A percentile compares a stretch with the other conserved stretches of the same genome.
phyloP scores from a whole-genome alignment of 345 rosid species.

The Melastoma malabathricum region DNA sequence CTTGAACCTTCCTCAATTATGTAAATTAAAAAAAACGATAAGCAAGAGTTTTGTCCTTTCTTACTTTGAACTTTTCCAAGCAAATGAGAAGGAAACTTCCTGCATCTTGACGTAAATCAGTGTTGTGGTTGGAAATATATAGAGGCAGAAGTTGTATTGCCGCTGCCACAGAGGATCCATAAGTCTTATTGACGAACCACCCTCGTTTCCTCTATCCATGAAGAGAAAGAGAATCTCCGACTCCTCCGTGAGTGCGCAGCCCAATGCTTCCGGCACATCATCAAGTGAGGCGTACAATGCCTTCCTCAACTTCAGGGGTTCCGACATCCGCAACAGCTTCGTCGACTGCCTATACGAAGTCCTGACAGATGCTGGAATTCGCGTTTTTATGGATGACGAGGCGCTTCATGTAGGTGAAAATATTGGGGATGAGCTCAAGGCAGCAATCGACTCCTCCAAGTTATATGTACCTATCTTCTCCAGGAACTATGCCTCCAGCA shows the following conservation, averaged over 20 bases:
- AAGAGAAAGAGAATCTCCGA: slow-evolving; percentile 4
- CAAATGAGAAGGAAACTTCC: no score
- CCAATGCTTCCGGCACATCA: no score
- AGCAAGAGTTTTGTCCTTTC: no score
- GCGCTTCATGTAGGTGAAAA: not conserved
- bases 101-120: no score
- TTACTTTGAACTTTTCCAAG: no score
- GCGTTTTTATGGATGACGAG: not conserved
- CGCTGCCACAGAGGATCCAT: no score
- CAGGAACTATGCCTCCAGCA: slow-evolving; percentile 1
- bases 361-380: slow-evolving; percentile 1
- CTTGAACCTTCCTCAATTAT: no score
- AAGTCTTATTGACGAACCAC: no score
- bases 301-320: not conserved
- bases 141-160: no score
- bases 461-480: slow-evolving; percentile 9
- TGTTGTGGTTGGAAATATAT: no score
- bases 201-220: not conserved
- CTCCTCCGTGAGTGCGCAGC: not conserved
- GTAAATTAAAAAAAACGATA: no score
- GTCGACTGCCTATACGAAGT: slow-evolving; percentile 1
- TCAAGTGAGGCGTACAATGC: no score
- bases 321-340: not conserved
- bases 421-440: not conserved
- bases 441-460: slow-evolving; percentile 1